Evolutionary conservation across 2,329 filamentous ascomycete genomes (phyloP).

Genomic region (Acephala macrosclerotiorum): DNA sequence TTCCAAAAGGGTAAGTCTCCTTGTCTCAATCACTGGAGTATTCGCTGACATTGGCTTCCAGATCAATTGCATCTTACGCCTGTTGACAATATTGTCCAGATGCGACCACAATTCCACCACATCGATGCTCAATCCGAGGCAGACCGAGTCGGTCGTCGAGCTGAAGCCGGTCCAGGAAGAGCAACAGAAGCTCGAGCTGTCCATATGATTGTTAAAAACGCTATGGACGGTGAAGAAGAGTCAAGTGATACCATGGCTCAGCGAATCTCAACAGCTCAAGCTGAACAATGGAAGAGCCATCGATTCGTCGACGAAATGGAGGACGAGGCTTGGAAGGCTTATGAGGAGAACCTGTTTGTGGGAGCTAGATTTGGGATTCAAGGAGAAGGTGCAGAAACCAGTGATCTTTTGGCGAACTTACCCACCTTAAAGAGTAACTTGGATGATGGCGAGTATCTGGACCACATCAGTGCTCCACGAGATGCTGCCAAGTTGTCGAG

Average conservation of each 20-base stretch:
- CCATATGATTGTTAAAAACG: conserved; percentile 85
- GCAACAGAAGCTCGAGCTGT: conserved; percentile 73
- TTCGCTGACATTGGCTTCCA: conserved; percentile 45
- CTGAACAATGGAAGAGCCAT: conserved; percentile 82
- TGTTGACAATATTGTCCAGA: conserved; percentile 82
- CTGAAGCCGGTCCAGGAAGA: conserved; percentile 38
- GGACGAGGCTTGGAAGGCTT: conserved; percentile 77
- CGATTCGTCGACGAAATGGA: conserved; percentile 84
- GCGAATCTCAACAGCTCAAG: conserved; percentile 79
- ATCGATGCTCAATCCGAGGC: conserved; percentile 84
- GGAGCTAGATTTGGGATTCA: conserved; percentile 29
- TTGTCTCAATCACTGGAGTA: not conserved
- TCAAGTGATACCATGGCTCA: conserved; percentile 76
- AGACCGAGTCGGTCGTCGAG: conserved; percentile 50
- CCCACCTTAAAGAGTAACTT: conserved; percentile 58
- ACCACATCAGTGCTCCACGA: conserved; percentile 64
- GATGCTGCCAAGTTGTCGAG: conserved; percentile 41
- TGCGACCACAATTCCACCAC: conserved; percentile 92
- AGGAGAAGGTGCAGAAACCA: conserved; percentile 6
- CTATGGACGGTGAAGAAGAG: conserved; percentile 69
- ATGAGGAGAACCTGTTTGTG: conserved; percentile 73
- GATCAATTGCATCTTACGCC: conserved; percentile 88
- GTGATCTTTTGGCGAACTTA: conserved; percentile 31
- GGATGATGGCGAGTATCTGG: conserved; percentile 65
- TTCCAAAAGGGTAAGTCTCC: conserved; percentile 77